Conservation (phyloP, 2,329 filamentous ascomycete species). For the Calonectria naviculata region DNA sequence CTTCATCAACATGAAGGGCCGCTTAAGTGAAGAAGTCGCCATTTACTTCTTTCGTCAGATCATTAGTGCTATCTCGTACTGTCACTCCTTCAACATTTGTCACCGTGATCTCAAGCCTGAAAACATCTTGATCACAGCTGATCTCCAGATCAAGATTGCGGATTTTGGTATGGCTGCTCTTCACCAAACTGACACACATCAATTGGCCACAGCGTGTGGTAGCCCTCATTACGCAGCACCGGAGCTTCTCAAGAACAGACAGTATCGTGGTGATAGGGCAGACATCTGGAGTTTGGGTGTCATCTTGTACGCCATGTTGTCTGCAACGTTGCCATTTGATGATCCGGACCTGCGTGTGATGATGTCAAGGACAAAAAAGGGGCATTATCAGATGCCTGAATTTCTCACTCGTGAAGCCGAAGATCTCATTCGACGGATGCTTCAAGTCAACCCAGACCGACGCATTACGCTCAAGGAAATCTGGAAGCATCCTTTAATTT, state of each 20-base stretch:
- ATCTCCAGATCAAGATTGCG: constrained; percentile 88
- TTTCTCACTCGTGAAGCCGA: constrained; percentile 75
- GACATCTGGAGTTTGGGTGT: constrained; percentile 97
- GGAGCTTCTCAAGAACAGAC: constrained; percentile 81
- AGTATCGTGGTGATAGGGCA: constrained; percentile 86
- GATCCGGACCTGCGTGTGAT: constrained; percentile 71
- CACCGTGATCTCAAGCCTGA: constrained; percentile 97
- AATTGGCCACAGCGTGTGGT: constrained; percentile 89
- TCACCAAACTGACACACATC: constrained; percentile 81
- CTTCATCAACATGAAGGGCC: constrained; percentile 80
- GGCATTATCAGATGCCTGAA: constrained; percentile 70
- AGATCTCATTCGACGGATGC: constrained; percentile 82
- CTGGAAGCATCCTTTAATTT: constrained; percentile 88
- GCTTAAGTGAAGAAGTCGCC: constrained; percentile 82
- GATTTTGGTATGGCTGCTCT: constrained; percentile 99
- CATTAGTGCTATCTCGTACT: constrained; percentile 90
- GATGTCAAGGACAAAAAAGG: constrained; percentile 69
- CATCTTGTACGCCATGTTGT: constrained; percentile 88
- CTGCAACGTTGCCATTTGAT: constrained; percentile 86
- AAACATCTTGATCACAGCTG: constrained; percentile 87
- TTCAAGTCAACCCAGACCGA: constrained; percentile 80
- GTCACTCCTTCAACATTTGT: constrained; percentile 93
- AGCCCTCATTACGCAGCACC: constrained; percentile 98
- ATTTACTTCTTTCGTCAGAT: constrained; percentile 93
- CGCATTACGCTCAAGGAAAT: constrained; percentile 85